Percentiles rank a stretch among this genome's conserved stretches.
Conservation (phyloP, 2,329 filamentous ascomycete genomes). For the Kalmusia sp. region DNA sequence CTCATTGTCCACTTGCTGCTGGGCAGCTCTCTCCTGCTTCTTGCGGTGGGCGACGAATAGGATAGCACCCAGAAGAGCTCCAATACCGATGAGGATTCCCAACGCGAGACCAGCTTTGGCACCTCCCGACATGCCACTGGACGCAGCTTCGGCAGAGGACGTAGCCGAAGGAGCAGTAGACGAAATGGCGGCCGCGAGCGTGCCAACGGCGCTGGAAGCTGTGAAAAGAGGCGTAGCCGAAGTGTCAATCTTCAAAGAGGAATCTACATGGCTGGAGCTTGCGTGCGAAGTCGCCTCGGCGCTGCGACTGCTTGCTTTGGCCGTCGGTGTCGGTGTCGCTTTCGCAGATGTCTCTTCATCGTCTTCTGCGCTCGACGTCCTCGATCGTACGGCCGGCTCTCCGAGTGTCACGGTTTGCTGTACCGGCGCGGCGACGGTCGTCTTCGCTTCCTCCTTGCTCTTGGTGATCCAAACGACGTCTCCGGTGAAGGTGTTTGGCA, state of each 20-base stretch:
- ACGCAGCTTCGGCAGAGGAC: constrained; percentile 28
- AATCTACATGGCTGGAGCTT: constrained; percentile 18
- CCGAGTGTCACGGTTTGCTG: constrained; percentile 20
- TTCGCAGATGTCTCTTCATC: constrained; percentile 1
- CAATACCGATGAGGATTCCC: constrained; percentile 75
- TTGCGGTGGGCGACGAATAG: constrained; percentile 77
- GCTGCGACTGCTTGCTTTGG: constrained; percentile 21
- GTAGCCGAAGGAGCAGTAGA: constrained; percentile 29
- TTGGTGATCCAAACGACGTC: constrained; percentile 41
- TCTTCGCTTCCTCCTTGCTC: constrained; percentile 17
- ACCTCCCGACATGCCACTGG: constrained; percentile 53
- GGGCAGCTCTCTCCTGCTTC: constrained; percentile 64
- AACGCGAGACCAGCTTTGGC: constrained; percentile 84
- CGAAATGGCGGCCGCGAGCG: constrained; percentile 4
- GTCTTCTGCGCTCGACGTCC: constrained; percentile 17
- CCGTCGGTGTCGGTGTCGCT: constrained; percentile 21
- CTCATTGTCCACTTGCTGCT: constrained; percentile 48
- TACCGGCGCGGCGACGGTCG: constrained; percentile 26
- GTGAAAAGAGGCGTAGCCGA: constrained; percentile 29
- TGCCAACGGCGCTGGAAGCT: constrained; percentile 18
- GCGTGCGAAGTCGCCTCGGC: constrained; percentile 18
- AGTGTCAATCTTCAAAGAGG: constrained; percentile 35
- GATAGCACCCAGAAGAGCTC: constrained; percentile 69
- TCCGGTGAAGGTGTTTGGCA: constrained; percentile 60
- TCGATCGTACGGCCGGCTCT: constrained; percentile 16